Evolutionary conservation across 768 basidiomycete genomes (phyloP).

Genomic region (Lactifluus rugatus): DNA sequence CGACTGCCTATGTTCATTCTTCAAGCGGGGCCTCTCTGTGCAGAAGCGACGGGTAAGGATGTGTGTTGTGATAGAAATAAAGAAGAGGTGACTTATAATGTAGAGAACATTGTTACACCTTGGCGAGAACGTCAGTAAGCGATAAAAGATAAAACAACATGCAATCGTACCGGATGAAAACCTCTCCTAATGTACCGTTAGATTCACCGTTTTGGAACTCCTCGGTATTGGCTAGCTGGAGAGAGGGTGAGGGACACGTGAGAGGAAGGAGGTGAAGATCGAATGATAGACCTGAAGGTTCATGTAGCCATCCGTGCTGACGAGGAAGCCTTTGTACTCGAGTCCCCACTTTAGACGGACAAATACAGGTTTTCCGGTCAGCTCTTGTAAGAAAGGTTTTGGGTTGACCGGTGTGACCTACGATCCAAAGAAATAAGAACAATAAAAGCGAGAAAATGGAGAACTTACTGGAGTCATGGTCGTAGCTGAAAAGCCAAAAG

Average conservation of each 20-base stretch:
- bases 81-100: constrained; percentile 59
- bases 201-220: constrained; percentile 95
- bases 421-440: neutral
- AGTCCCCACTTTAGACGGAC: constrained; percentile 98
- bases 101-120: constrained; percentile 96
- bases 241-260: neutral
- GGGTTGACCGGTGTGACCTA: constrained; percentile 94
- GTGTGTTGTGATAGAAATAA: neutral
- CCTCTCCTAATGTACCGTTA: constrained; percentile 94
- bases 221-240: constrained; percentile 94
- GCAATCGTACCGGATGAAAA: constrained; percentile 81
- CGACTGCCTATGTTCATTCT: constrained; percentile 9
- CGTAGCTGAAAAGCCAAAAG: no score
- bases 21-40: constrained; percentile 19
- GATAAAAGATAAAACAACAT: constrained; percentile 2
- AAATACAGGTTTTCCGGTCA: constrained; percentile 93
- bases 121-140: constrained; percentile 9
- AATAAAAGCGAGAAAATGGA: neutral
- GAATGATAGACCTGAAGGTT: constrained; percentile 74
- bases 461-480: constrained; percentile 58
- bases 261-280: neutral
- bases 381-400: constrained; percentile 96
- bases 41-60: constrained; percentile 2
- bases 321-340: constrained; percentile 98
- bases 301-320: constrained; percentile 99